Conservation (phyloP, 768 basidiomycete species). For the Tulasnella sp. region DNA sequence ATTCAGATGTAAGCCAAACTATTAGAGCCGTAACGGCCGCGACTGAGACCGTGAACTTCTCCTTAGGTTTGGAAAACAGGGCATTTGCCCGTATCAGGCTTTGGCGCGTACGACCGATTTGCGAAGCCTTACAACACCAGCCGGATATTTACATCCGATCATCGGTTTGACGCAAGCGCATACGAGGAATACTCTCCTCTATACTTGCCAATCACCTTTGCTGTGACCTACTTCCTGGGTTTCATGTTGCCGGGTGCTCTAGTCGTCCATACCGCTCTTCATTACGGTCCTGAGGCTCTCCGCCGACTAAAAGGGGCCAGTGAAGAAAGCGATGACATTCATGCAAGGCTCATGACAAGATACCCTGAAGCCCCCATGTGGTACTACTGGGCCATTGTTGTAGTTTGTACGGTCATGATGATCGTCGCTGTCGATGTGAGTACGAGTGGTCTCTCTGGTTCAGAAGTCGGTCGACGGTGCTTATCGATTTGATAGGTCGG, state of each 20-base stretch:
- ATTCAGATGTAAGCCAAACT: too few relatives aligned
- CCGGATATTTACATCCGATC: slow-evolving; percentile 22
- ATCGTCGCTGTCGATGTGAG: background rate
- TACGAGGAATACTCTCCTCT: slow-evolving; percentile 36
- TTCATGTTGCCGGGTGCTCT: slow-evolving; percentile 31
- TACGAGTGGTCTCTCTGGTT: too few relatives aligned
- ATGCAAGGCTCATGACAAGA: slow-evolving; percentile 34
- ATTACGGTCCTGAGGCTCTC: slow-evolving; percentile 30
- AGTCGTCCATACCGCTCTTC: slow-evolving; percentile 32
- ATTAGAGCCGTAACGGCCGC: too few relatives aligned
- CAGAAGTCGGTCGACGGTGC: background rate
- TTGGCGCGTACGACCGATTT: slow-evolving; percentile 31
- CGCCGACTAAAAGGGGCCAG: slow-evolving; percentile 23
- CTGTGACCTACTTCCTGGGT: slow-evolving; percentile 30
- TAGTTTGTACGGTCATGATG: background rate
- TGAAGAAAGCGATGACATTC: slow-evolving; percentile 34
- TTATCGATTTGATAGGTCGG: background rate
- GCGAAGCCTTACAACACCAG: slow-evolving; percentile 31
- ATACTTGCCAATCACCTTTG: slow-evolving; percentile 32
- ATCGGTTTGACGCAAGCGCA: slow-evolving; percentile 25
- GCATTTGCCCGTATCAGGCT: slow-evolving; percentile 33
- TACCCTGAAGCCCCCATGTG: slow-evolving; percentile 31
- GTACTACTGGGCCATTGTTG: background rate
- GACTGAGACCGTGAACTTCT: too few relatives aligned
- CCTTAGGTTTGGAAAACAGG: slow-evolving; percentile 29